Percentiles rank a stretch among this genome's conserved stretches.
Evolutionary conservation across 192 early-diverging fungal genomes (phyloP).

Genomic region (Blastocladiella britannica): DNA sequence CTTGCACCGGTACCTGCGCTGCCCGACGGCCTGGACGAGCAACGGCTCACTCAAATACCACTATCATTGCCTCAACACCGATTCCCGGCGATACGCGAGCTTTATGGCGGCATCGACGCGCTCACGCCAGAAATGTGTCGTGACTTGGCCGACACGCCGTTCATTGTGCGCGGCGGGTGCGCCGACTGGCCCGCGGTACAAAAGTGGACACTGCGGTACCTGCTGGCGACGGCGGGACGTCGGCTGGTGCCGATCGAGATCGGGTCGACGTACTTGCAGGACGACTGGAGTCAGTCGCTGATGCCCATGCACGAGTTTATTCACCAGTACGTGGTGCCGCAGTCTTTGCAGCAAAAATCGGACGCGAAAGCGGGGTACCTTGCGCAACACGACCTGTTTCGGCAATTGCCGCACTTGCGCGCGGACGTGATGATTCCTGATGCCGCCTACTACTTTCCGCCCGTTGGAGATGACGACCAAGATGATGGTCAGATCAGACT

Average conservation of each 20-base stretch:
- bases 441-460: not conserved
- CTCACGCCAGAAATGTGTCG: not conserved
- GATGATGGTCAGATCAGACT: not conserved
- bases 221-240: not conserved
- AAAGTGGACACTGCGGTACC: not conserved
- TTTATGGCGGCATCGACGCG: not conserved
- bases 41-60: not conserved
- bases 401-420: slow-evolving; percentile 3
- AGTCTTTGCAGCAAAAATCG: not conserved
- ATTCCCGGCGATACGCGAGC: not conserved
- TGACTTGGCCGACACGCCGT: not conserved
- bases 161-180: not conserved
- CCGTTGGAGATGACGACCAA: slow-evolving; percentile 5
- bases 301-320: not conserved
- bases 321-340: not conserved
- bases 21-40: not conserved
- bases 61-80: not conserved
- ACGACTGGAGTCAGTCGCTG: not conserved
- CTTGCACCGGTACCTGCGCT: not conserved
- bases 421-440: slow-evolving; percentile 1
- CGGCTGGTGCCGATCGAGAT: not conserved
- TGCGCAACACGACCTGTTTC: slow-evolving; percentile 5
- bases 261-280: not conserved
- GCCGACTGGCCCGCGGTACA: not conserved
- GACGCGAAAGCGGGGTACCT: no score